Evolutionary conservation across 345 rosid genomes (phyloP), one percentile per base, ranked within the genome.

Genomic region (Acer campestre): DNA sequence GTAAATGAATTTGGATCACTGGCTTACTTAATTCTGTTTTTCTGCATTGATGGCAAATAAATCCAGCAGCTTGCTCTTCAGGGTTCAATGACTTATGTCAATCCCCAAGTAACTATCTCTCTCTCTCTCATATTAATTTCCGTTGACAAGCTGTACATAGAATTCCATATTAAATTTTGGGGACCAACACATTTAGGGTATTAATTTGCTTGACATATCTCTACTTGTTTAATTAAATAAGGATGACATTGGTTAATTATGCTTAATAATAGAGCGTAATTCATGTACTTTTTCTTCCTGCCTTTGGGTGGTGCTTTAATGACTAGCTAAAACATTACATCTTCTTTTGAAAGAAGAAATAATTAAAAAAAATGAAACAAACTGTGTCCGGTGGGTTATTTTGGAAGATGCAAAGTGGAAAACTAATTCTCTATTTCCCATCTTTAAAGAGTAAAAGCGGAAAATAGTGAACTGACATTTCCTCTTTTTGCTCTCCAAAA

Each of bases 81-180:
- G 83, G 88, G 81, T 3, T 77, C 93, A 2, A 25, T 87, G 85
- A 84, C 75, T 82, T 86, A 89, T 74, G 80, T 76, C 40, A 83
- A 58, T 80, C 69, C 87, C 27, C 93, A 83, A 71, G 87, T 88
- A 74, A 77, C 67, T 83, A 59, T 74, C 77, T 67, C 29, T 71
- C 78, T 74, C 77, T 62, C 42, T 78, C 72, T 73, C 70, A 31
- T 55, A 70, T 73, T 51, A 44, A 44, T 73, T 61, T 61, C 10
- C 44, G n/a, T 1, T 38, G 58, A 71, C 11, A 1, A 44, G 44
- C 14, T 16, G 61, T 10, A 16, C 44, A 6, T 8, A 27, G 22
- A 74, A 27, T 44, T 58, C 7, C 44, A 27, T 17, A 31, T 63
- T 29, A 27, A 64, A 63, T 27, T 27, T 12, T 74, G 27, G 27